Base-by-base conservation (phyloP, 2,329 filamentous ascomycete genomes). In the Lomentospora prolificans region DNA sequence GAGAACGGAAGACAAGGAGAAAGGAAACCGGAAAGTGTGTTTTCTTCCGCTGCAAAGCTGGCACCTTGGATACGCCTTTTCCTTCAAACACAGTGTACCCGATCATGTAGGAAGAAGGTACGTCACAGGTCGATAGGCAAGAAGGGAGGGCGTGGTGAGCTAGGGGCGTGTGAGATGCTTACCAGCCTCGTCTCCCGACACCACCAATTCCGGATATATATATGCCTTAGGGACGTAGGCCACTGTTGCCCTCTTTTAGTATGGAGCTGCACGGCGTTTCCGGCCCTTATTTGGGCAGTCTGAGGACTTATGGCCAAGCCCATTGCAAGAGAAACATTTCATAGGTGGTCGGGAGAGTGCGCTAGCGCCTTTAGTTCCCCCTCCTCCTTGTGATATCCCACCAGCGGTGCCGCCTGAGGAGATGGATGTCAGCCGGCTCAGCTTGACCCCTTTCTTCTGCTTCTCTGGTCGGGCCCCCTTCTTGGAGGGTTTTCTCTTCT, bases 391-490 rank as follows among this genome's bases (percentile, higher is more conserved):
- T 10, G 44, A 48, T 22, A 48, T 48, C n/a, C 44, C 44, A 48
- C 44, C 36, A 41, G n/a, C 10, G 17, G 27, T 31, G 25, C 53
- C 54, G 22, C 30, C 46, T 2, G 25, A n/a, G 7, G 54, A 56
- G 17, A 56, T 56, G 28, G 54, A 56, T 22, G 30, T 28, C n/a
- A 56, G 24, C 9, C 33, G 19, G 30, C 46, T 51, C 19, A 51
- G 54, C 30, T 56, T 56, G 14, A 51, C 31, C 17, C 41, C 46
- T 31, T 51, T 51, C 54, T 50, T 51, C 24, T 33, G 19, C 54
- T 56, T 51, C 12, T 44, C 46, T 46, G n/a, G 28, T 36, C 28
- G 44, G 17, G 14, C 41, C 22, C 7, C 19, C 53, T 33, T 55
- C 22, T 55, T 55, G 12, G 14, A n/a, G 22, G 28, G 24, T 46